Base-by-base conservation (phyloP, 179 eudicot species). In the Actinidia polygama region DNA sequence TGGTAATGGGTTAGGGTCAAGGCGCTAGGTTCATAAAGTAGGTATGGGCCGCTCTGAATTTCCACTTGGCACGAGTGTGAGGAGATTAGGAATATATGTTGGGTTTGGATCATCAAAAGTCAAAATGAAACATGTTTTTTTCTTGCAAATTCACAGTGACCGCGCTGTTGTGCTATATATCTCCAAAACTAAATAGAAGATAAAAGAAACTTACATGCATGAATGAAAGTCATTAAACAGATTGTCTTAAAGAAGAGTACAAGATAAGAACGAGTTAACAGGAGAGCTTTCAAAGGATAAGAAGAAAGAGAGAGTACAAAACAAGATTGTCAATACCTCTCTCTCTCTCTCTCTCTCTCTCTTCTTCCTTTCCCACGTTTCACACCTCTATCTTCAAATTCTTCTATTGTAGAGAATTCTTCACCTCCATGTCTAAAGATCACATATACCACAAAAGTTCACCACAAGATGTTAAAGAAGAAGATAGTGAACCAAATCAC, bases 341-440 rank as follows among this genome's bases (percentile, higher is more conserved):
- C 47, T 47, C 50, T 26, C 70, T 24, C 24, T 10, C 24, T 5
- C 24, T 61, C 50, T 26, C 70, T 66, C 50, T 26, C 50, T 47
- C 50, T 26, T 44, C 26, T 12, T 21, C 10, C 7, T 10, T 59
- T 1, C 4, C 15, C 70, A 24, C 70, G 14, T 66, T 26, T 66
- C 44, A 10, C 16, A 23, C 70, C 49, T 68, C 50, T 15, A 40
- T 40, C n/a, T 69, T 21, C n/a, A 36, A 0, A 11, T 15, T 68
- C 15, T 70, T 7, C 66, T 19, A 19, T 7, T 4, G 23, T 40
- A 21, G 51, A 70, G 49, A 44, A 21, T 30, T 4, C 71, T 67
- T 40, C n/a, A 69, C 23, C 24, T 70, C 75, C 75, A 70, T 70
- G 75, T 16, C 75, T 46, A 8, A 46, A 68, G 44, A 68, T 68